These are phyloP conservation scores for Hypocrella siamensis DNA, from an alignment of 2,329 filamentous ascomycete genomes.

Conservation along the genomic window DNA sequence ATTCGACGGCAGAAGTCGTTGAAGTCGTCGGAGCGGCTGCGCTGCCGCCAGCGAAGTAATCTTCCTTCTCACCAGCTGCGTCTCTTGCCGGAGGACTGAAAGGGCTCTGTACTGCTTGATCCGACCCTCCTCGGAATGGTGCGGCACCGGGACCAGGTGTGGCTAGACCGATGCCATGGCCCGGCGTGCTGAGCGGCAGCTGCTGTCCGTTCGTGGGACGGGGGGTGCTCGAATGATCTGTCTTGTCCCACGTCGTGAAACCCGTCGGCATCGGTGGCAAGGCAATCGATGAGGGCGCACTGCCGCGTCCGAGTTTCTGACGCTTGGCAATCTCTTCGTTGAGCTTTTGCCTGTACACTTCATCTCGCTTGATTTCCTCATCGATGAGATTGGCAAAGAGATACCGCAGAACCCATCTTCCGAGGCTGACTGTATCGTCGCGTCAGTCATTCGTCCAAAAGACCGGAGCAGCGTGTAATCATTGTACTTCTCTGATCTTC, in stretches of 20 bases:
- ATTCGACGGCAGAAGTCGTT: constrained; percentile 18
- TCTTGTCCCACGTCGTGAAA: constrained; percentile 20
- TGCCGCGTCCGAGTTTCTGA: constrained; percentile 34
- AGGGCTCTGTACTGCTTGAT: constrained; percentile 27
- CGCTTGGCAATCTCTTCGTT: constrained; percentile 47
- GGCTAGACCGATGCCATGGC: constrained; percentile 62
- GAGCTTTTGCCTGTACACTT: constrained; percentile 52
- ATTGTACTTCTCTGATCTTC: constrained; percentile 79
- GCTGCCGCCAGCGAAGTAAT: constrained; percentile 59
- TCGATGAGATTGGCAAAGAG: constrained; percentile 81
- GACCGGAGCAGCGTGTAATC: neutral
- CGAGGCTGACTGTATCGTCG: constrained; percentile 59
- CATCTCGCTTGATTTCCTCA: constrained; percentile 76
- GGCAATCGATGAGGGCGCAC: constrained; percentile 43
- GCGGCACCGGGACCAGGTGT: constrained; percentile 36
- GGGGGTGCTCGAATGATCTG: constrained; percentile 39
- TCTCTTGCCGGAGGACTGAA: constrained; percentile 39
- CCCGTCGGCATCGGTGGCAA: constrained; percentile 16
- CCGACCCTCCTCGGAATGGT: constrained; percentile 29
- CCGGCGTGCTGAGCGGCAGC: constrained; percentile 51
- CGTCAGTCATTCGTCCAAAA: constrained; percentile 11
- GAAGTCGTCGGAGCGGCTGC: constrained; percentile 1
- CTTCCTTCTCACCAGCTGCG: constrained; percentile 48
- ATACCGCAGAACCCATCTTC: constrained; percentile 90
- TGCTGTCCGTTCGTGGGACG: constrained; percentile 50